phyloP scores from a whole-genome alignment of 2,329 filamentous ascomycete species.

The Colletotrichum shisoi region DNA sequence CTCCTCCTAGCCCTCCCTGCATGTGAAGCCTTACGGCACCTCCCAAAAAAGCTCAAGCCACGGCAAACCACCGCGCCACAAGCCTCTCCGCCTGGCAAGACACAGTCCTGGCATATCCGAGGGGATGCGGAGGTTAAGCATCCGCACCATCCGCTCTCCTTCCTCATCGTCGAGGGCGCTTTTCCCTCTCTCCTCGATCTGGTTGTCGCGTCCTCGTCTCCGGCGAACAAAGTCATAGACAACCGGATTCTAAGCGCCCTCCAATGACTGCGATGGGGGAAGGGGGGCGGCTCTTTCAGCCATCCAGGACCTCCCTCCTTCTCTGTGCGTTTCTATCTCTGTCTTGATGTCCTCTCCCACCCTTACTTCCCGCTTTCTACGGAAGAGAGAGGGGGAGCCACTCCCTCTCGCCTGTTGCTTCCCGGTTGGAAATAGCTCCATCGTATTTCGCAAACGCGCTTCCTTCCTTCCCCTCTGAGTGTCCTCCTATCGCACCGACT shows the following conservation, averaged over 20 bases:
- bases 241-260: slow-evolving; percentile 10
- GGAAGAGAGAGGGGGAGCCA: neutral
- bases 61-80: slow-evolving; percentile 34
- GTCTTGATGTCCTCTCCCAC: neutral
- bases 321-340: slow-evolving; percentile 7
- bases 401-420: slow-evolving; percentile 24
- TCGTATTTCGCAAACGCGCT: neutral
- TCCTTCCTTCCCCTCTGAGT: neutral
- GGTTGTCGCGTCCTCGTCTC: neutral
- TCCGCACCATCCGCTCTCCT: neutral
- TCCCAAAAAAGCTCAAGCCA: neutral
- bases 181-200: slow-evolving; percentile 8
- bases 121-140: slow-evolving; percentile 6
- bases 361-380: too few relatives aligned
- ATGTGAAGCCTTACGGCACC: slow-evolving; percentile 19
- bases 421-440: slow-evolving; percentile 32
- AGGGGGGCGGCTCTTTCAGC: neutral
- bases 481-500: too few relatives aligned
- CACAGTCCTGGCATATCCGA: neutral
- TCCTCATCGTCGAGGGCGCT: slow-evolving; percentile 10
- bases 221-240: slow-evolving; percentile 23
- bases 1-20: slow-evolving; percentile 12
- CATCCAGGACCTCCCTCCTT: neutral
- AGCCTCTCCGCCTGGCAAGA: slow-evolving; percentile 11
- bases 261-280: neutral